Percentiles rank a stretch among this genome's conserved stretches.
Evolutionary conservation across 2,329 filamentous ascomycete genomes (phyloP).

Genomic region (Talaromyces sp.): DNA sequence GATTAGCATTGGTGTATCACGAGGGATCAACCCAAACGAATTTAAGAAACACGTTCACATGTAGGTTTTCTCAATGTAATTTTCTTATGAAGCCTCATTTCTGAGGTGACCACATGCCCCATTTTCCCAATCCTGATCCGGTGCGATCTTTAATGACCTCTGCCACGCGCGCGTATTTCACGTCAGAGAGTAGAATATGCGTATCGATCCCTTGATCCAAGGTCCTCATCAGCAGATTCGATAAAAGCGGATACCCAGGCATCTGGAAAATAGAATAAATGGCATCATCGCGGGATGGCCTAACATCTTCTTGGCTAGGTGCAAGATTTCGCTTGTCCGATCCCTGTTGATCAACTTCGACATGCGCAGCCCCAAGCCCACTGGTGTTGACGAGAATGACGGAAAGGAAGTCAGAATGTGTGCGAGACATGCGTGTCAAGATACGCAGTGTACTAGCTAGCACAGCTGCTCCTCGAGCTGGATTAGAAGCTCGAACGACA

Average conservation of each 20-base stretch:
- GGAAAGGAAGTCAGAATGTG: slow-evolving; percentile 32
- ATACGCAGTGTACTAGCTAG: slow-evolving; percentile 36
- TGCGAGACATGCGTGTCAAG: slow-evolving; percentile 36
- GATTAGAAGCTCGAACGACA: slow-evolving; percentile 42
- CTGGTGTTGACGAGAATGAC: slow-evolving; percentile 42
- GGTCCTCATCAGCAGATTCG: slow-evolving; percentile 37
- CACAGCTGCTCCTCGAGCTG: slow-evolving; percentile 36
- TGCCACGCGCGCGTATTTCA: slow-evolving; percentile 29
- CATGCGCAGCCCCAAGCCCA: slow-evolving; percentile 27
- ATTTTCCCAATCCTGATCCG: slow-evolving; percentile 39
- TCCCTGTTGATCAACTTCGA: slow-evolving; percentile 3
- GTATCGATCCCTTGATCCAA: slow-evolving; percentile 45
- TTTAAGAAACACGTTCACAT: background rate
- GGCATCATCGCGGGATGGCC: slow-evolving; percentile 17
- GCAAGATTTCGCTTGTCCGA: background rate
- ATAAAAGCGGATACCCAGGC: slow-evolving; percentile 23
- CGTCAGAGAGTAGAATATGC: slow-evolving; percentile 40
- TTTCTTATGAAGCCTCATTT: background rate
- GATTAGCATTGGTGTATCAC: slow-evolving; percentile 18
- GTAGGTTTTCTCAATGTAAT: background rate
- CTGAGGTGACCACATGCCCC: slow-evolving; percentile 36
- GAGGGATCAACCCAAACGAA: slow-evolving; percentile 9
- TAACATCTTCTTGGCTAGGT: background rate
- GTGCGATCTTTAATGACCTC: slow-evolving; percentile 46
- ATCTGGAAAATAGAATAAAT: slow-evolving; percentile 32